phyloP scores from a whole-genome alignment of 805 yeast species.

The Metschnikowia lachancei region DNA sequence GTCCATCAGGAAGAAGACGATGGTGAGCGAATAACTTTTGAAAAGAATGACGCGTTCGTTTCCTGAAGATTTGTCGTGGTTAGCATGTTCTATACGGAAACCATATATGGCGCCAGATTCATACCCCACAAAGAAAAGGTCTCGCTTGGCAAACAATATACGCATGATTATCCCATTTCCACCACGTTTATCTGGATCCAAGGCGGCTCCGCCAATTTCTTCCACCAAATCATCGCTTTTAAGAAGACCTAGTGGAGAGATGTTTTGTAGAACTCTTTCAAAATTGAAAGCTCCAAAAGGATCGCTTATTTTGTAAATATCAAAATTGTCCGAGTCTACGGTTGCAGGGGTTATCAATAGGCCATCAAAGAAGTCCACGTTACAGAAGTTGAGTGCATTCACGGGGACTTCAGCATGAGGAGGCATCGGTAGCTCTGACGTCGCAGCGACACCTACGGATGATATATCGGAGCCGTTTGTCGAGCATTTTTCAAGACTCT shows the following conservation, averaged over 20 bases:
- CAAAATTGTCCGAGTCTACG: conserved; percentile 59
- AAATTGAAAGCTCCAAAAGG: conserved; percentile 20
- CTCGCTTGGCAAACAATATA: conserved; percentile 36
- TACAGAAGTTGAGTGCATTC: conserved; percentile 70
- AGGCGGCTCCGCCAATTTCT: conserved; percentile 7
- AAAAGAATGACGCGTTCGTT: conserved; percentile 23
- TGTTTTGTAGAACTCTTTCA: conserved; percentile 34
- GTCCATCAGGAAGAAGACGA: conserved; percentile 24
- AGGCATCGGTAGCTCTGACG: conserved; percentile 14
- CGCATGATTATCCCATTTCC: conserved; percentile 69
- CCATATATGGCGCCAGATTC: conserved; percentile 64
- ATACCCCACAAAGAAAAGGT: conserved; percentile 53
- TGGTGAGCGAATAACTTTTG: conserved; percentile 23
- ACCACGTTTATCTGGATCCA: conserved; percentile 15
- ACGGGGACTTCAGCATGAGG: conserved; percentile 54
- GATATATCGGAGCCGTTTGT: conserved; percentile 4
- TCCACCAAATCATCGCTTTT: conserved; percentile 8
- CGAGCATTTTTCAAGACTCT: conserved; percentile 5
- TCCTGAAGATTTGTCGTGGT: neutral
- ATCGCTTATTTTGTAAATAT: conserved; percentile 47
- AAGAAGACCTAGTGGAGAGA: conserved; percentile 17
- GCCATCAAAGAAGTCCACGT: conserved; percentile 35
- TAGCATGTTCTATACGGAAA: conserved; percentile 20
- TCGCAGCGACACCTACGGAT: neutral
- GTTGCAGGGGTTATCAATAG: conserved; percentile 60